Base-by-base conservation (phyloP, 1,284 basidiomycete species). In the Pseudozyma flocculosa region DNA sequence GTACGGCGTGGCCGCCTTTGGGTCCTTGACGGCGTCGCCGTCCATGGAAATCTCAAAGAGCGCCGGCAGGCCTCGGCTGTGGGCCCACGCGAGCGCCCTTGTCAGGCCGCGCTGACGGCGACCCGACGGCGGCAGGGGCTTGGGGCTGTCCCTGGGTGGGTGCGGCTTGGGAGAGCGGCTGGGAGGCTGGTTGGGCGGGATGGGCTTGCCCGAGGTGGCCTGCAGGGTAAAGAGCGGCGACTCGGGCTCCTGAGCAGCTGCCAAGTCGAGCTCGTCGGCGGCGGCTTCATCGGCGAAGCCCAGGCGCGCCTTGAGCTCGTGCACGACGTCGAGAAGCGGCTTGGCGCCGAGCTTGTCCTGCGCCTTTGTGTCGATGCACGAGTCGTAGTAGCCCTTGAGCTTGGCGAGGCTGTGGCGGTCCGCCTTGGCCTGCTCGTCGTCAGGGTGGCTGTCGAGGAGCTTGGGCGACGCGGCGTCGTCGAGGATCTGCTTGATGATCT, bases 21-120 rank as follows among this genome's bases (percentile, higher is more conserved):
- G 92, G 73, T 96, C 90, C n/a, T 85, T 82, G 22, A 88, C 90
- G 30, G 87, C 86, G 70, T 97, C 92, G 38, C 94, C 93, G 52
- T 95, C 92, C 54, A 94, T 84, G 24, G 80, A 82, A 63, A 90
- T 86, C 14, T 84, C 81, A 73, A 97, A 91, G 18, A 98, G 80
- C 0, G 85, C 87, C 34, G 84, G 83, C 55, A 96, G 43, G 34
- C 60, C 64, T 15, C 56, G 57, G 44, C 90, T 88, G 77, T 97
- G 92, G 41, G 95, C 82, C 80, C 85, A 96, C 4, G 89, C 86
- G 34, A 97, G 79, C 0, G 90, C 87, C 43, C 88, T 86, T 7
- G 92, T 95, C 54, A 73, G 82, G 56, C 71, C 90, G 78, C 26
- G 85, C 81, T 48, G 79, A 64, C 56, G 75, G 50, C 45, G 61